Evolutionary conservation across 2,329 filamentous ascomycete species (phyloP), one percentile per base, ranked within the genome.

Genomic region (Aspergillus vadensis): DNA sequence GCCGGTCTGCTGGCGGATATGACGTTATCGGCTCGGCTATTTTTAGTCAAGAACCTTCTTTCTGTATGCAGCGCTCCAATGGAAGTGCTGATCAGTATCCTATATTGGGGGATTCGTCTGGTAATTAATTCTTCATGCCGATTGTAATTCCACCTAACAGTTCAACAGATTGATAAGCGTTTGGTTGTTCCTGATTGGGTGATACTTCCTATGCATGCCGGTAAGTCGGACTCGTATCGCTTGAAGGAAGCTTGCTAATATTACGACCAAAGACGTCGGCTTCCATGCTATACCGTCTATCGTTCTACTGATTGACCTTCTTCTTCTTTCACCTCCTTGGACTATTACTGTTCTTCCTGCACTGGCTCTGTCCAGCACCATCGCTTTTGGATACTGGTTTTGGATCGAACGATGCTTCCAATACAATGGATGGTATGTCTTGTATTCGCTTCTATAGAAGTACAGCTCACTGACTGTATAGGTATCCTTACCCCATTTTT

Each of bases 401-500:
- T 88, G 86, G 86, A 82, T 88, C 57, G 86, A 88, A 73, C 74
- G 77, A 43, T 88, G 86, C 72, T 87, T 82, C 64, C 68, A 73
- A 10, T 76, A 81, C 58, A 88, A 88, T 66, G 83, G 85, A 57
- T 88, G 83, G 74, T 87, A 82, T 63, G 81, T 79, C 5, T 17
- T 38, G 23, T 25, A 21, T 4, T 17, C 7, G 5, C 12, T 5
- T 8, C 5, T 30, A 8, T 17, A 1, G 10, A 12, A 9, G 10
- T 10, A 14, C 1, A n/a, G 32, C 27, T 39, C 7, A 57, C 59
- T 65, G 23, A 68, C 54, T 25, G 21, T 21, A 75, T 67, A 90
- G 88, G 81, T 96, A 96, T 68, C 92, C 92, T 0, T 97, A 97
- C 74, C 92, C 93, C 1, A 83, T 97, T 25, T 94, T 97, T 65